Evolutionary conservation across 1,284 basidiomycete genomes (phyloP).

Genomic region (Heterobasidion annosum): DNA sequence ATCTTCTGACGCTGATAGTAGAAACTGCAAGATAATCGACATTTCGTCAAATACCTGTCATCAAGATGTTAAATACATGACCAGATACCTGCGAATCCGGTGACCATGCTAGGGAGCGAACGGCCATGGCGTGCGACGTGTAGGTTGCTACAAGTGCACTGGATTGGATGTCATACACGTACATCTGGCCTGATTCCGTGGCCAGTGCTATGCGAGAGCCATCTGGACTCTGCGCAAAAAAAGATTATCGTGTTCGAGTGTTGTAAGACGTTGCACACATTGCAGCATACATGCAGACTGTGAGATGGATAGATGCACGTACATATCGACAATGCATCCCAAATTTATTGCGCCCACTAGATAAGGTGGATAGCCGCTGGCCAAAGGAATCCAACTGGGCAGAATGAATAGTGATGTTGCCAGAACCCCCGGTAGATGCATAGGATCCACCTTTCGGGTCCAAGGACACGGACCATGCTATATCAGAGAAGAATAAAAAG

Average conservation of each 20-base stretch:
- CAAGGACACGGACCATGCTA: constrained; percentile 77
- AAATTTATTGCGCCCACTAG: constrained; percentile 71
- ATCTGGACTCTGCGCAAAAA: constrained; percentile 66
- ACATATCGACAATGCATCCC: constrained; percentile 78
- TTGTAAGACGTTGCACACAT: not conserved
- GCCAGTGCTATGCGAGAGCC: constrained; percentile 71
- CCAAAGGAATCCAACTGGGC: constrained; percentile 55
- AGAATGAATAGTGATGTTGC: constrained; percentile 62
- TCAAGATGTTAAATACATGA: not conserved
- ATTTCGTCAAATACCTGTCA: not conserved
- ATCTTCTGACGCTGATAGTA: constrained; percentile 83
- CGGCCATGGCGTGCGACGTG: constrained; percentile 79
- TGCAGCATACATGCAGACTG: not conserved
- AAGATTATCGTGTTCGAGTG: no score
- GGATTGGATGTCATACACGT: constrained; percentile 70
- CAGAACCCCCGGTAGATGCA: constrained; percentile 71
- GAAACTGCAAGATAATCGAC: constrained; percentile 36
- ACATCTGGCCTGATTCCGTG: constrained; percentile 75
- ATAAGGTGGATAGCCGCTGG: constrained; percentile 41
- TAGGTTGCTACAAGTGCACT: constrained; percentile 57
- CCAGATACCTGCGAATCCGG: constrained; percentile 55
- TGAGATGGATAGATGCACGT: constrained; percentile 21
- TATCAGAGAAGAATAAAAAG: not conserved
- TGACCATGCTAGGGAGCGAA: constrained; percentile 79
- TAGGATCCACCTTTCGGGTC: constrained; percentile 66